Conservation (phyloP, 2,329 filamentous ascomycete species). For the Cordyceps pruinosa region DNA sequence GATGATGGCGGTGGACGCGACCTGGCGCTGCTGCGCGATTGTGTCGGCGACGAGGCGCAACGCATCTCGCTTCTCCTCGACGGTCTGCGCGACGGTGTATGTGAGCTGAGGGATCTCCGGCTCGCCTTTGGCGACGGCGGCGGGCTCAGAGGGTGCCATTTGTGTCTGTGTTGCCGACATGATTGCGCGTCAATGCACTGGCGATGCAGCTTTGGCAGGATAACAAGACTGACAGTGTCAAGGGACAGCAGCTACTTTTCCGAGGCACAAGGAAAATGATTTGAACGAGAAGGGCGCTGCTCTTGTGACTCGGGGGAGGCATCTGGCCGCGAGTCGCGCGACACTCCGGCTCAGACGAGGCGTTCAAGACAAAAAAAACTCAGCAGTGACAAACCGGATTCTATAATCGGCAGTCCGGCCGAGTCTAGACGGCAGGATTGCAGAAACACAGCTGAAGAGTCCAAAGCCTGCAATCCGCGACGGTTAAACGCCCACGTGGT, state of each 20-base stretch:
- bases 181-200: not conserved
- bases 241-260: not conserved
- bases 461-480: slow-evolving; percentile 9
- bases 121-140: not conserved
- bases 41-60: slow-evolving; percentile 72
- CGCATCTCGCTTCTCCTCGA: slow-evolving; percentile 57
- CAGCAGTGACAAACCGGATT: not conserved
- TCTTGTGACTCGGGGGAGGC: not conserved
- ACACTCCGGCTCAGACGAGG: not conserved
- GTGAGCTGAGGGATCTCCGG: slow-evolving; percentile 49
- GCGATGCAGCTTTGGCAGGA: not conserved
- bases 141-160: not conserved
- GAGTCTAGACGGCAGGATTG: not conserved
- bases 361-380: not conserved
- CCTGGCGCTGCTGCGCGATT: slow-evolving; percentile 73
- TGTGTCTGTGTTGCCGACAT: slow-evolving; percentile 3
- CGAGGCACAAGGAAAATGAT: not conserved
- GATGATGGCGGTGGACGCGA: slow-evolving; percentile 56
- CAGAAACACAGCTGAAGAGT: not conserved
- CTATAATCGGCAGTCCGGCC: not conserved
- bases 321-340: not conserved
- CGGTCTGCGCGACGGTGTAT: slow-evolving; percentile 45
- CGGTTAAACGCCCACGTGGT: slow-evolving; percentile 7
- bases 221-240: not conserved
- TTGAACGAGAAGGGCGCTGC: not conserved